Evolutionary conservation across 2,329 filamentous ascomycete genomes (phyloP), one percentile per base, ranked within the genome.

Genomic region (Thermoascus crustaceus): DNA sequence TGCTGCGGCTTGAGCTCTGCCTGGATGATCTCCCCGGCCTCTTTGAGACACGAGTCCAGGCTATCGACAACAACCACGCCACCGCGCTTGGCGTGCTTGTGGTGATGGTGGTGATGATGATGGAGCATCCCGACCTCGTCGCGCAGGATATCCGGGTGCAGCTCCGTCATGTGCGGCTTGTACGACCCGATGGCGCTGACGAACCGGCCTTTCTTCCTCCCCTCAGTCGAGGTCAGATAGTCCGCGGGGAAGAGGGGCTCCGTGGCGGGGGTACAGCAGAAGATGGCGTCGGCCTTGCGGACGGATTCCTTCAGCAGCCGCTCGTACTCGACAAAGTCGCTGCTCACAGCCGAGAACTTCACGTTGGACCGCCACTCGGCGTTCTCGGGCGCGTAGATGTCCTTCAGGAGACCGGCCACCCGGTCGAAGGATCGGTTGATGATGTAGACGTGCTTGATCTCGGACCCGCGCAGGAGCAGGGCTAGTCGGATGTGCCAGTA

Each of bases 401-500:
- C 61, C 33, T 65, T 62, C 30, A 79, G 58, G 30, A 78, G 61
- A 13, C 53, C 40, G 18, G 63, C 60, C 2, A 64, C 61, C 3
- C 63, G 61, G 8, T 66, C 60, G 35, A 69, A 69, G 2, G 61
- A 64, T 21, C 84, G 79, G 52, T 88, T 93, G 55, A 94, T 80
- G 50, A 95, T 80, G 61, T 89, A 81, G 31, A 95, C 74, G 39
- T 82, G 76, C 49, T 80, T 79, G 48, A 94, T 80, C 13, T 85
- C 84, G 30, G 65, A 52, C 0, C 71, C 69, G 1, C 74, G 81
- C 19, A 69, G 52, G 32, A 91, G 71, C 44, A 96, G 71, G 0
- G 88, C 81, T 4, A 96, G 73, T 1, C 87, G 80, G 27, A 94
- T 77, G 57, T 95, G 89, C 88, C 88, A 96, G 66, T 89, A 94